Base-by-base conservation (phyloP, 1,284 basidiomycete genomes). In the Mrakiaceae sp. region DNA sequence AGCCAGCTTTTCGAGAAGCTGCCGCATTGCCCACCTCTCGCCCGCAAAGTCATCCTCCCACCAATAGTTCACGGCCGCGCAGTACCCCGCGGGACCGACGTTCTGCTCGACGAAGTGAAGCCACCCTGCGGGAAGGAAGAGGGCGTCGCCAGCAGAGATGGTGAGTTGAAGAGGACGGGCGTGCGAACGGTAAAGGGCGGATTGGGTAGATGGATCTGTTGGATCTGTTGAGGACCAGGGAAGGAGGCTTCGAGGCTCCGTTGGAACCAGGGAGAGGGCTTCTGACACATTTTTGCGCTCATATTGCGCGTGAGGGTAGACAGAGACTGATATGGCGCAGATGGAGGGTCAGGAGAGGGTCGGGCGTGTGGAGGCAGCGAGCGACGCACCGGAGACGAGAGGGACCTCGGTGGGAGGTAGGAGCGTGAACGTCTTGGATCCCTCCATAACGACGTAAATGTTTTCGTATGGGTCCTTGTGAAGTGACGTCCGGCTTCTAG, bases 401-500 rank as follows among this genome's bases (percentile, higher is more conserved):
- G 85, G 86, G n/a, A 87, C 85, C 71, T 93, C 91, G 8, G 87
- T 87, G 1, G 92, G 92, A 1, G 91, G 87, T 40, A 93, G 76
- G 11, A 96, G 79, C 0, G 85, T 87, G 71, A 96, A 95, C 46
- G 85, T 84, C 72, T 95, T 96, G 52, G 81, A 77, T 4, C 91
- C 92, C 62, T 87, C 82, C 61, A 93, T 78, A 43, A 96, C 89
- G 9, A 85, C 83, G 74, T 95, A 95, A 60, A 95, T 82, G 73
- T 95, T 96, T 76, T 95, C 91, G 71, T 93, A 95, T 1, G 88
- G 89, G 75, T 92, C 89, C 90, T 70, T 70, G 59, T 96, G 92
- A 57, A 94, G 81, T 64, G 87, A 90, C 0, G 92, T 94, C 6
- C 84, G 79, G 71, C 88, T 91, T 16, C n/a, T 16, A 6, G 49